These are phyloP conservation scores for Neurospora sp. DNA, from an alignment of 495 filamentous ascomycete species.

Conservation along the genomic window DNA sequence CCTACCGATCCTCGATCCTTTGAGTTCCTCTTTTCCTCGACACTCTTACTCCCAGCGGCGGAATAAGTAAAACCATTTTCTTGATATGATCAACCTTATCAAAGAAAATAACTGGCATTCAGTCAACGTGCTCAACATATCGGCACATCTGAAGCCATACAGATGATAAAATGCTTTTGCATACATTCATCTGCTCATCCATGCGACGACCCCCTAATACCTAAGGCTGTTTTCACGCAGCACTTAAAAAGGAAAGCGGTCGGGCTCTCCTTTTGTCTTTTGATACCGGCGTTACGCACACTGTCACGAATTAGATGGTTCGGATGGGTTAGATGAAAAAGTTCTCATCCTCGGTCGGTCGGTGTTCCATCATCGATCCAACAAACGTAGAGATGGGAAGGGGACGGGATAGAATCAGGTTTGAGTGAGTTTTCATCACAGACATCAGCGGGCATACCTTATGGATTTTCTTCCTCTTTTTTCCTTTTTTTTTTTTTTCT, in stretches of 20 bases:
- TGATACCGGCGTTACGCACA: not conserved
- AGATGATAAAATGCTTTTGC: not conserved
- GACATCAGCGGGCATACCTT: not conserved
- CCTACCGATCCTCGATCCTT: slow-evolving; percentile 55
- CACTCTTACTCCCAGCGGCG: slow-evolving; percentile 40
- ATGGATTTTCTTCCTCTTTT: not conserved
- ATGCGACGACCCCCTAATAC: not conserved
- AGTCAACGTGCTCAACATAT: not conserved
- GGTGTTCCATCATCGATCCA: not conserved
- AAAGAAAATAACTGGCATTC: not conserved
- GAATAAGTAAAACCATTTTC: slow-evolving; percentile 4
- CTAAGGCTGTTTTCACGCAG: not conserved
- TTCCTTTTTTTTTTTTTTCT: not conserved
- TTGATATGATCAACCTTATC: not conserved
- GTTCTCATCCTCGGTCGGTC: not conserved
- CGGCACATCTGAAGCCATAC: not conserved
- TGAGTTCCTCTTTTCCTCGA: slow-evolving; percentile 55
- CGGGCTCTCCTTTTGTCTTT: not conserved
- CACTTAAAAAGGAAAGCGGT: not conserved
- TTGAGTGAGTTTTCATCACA: not conserved
- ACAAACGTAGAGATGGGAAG: not conserved
- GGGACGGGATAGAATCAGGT: not conserved
- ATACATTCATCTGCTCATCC: not conserved
- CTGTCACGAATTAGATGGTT: not conserved
- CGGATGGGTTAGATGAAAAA: not conserved